Evolutionary conservation across 177 flowering plant genomes (phyloP).

Genomic region (Tripterygium wilfordii): DNA sequence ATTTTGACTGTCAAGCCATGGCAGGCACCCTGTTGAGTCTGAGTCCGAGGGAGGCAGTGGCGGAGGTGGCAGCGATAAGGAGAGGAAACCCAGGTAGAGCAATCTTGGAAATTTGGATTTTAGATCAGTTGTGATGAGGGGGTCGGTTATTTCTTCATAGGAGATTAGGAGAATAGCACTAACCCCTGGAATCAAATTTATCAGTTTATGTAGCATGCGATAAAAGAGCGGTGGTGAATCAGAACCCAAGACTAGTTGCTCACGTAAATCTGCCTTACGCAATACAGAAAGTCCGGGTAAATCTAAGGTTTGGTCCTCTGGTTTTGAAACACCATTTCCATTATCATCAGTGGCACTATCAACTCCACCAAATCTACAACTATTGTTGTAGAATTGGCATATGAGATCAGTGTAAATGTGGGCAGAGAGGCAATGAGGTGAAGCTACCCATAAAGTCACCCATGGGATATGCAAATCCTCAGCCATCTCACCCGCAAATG

Average conservation of each 20-base stretch:
- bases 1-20: constrained; percentile 19
- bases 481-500: constrained; percentile 3
- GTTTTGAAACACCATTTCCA: neutral
- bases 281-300: constrained; percentile 16
- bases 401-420: constrained; percentile 12
- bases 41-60: constrained; percentile 1
- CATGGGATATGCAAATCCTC: constrained; percentile 6
- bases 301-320: constrained; percentile 6
- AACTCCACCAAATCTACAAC: too few species aligned
- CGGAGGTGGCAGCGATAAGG: constrained; percentile 4
- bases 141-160: constrained; percentile 15
- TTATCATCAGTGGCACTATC: too few species aligned
- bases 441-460: constrained; percentile 4
- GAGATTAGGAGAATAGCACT: constrained; percentile 15
- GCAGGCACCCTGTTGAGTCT: constrained; percentile 15
- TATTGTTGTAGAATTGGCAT: neutral
- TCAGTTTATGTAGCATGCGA: constrained; percentile 7
- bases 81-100: constrained; percentile 12
- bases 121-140: constrained; percentile 5
- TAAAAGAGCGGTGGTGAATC: constrained; percentile 7
- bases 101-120: constrained; percentile 6
- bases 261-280: constrained; percentile 16
- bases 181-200: constrained; percentile 9
- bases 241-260: constrained; percentile 6
- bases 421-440: constrained; percentile 7